Percentiles rank a stretch among this genome's conserved stretches.
Evolutionary conservation across 208 protist species (phyloP).

Genomic region (Crithidia brevicula): DNA sequence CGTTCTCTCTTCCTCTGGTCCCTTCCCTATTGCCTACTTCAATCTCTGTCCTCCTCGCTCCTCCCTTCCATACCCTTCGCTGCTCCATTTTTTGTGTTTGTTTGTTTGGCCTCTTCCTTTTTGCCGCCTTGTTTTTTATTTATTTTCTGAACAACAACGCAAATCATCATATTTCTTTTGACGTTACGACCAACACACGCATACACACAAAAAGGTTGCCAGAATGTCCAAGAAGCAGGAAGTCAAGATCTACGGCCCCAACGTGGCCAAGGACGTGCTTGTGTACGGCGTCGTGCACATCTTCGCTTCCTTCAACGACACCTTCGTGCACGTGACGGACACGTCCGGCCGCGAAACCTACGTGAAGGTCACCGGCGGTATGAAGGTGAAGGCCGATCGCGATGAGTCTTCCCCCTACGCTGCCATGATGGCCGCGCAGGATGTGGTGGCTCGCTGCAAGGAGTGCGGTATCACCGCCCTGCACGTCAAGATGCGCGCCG

Average conservation of each 20-base stretch:
- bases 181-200: no score
- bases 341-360: conserved; percentile 98
- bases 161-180: no score
- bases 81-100: no score
- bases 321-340: conserved; percentile 99
- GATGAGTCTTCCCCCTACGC: conserved; percentile 99
- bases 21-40: no score
- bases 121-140: no score
- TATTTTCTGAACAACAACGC: no score
- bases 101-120: no score
- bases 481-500: conserved; percentile 99
- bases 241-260: conserved; percentile 91
- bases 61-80: no score
- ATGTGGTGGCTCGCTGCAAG: conserved; percentile 97
- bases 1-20: no score
- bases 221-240: conserved; percentile 94
- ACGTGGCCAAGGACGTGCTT: conserved; percentile 82
- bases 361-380: conserved; percentile 95
- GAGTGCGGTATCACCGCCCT: conserved; percentile 99
- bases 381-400: conserved; percentile 99
- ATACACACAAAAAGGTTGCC: no score
- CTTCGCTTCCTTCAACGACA: conserved; percentile 99
- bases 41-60: no score
- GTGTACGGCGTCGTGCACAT: conserved; percentile 99
- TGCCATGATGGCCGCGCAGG: conserved; percentile 99